Evolutionary conservation across 768 basidiomycete species (phyloP).

Genomic region (Phylloporus arenicola): DNA sequence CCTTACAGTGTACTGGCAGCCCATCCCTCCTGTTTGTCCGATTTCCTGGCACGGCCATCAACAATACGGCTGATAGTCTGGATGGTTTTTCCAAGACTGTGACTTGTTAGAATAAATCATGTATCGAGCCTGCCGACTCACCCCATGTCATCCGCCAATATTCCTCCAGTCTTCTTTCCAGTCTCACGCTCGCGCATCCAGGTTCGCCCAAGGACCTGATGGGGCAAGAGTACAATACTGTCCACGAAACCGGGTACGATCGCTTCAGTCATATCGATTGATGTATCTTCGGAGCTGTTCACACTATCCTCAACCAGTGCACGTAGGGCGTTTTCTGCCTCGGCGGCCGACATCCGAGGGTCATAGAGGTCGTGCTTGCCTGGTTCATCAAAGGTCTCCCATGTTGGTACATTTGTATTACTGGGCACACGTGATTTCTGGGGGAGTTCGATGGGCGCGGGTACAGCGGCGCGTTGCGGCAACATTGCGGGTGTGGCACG

Average conservation of each 20-base stretch:
- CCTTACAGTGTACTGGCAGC: slow-evolving; percentile 64
- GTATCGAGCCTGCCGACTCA: slow-evolving; percentile 24
- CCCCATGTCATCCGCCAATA: slow-evolving; percentile 92
- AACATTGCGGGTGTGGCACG: slow-evolving; percentile 13
- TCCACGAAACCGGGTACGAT: slow-evolving; percentile 74
- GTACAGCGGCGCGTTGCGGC: slow-evolving; percentile 22
- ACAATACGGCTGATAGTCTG: slow-evolving; percentile 86
- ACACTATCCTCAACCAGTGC: slow-evolving; percentile 69
- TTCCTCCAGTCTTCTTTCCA: slow-evolving; percentile 77
- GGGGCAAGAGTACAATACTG: slow-evolving; percentile 68
- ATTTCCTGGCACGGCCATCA: slow-evolving; percentile 66
- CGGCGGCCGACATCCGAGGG: slow-evolving; percentile 38
- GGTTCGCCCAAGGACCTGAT: slow-evolving; percentile 77
- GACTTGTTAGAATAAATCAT: slow-evolving; percentile 4
- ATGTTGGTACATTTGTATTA: slow-evolving; percentile 9
- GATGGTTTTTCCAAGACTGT: slow-evolving; percentile 82
- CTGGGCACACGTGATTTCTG: slow-evolving; percentile 15
- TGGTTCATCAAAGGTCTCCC: slow-evolving; percentile 30
- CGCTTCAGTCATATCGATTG: slow-evolving; percentile 58
- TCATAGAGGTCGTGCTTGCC: slow-evolving; percentile 25
- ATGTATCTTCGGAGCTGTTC: slow-evolving; percentile 43
- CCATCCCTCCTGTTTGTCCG: slow-evolving; percentile 70
- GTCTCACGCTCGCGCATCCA: slow-evolving; percentile 89
- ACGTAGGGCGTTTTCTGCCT: slow-evolving; percentile 73
- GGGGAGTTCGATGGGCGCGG: slow-evolving; percentile 30